phyloP scores from a whole-genome alignment of 2,329 filamentous ascomycete species.

The Claviceps fusiformis region DNA sequence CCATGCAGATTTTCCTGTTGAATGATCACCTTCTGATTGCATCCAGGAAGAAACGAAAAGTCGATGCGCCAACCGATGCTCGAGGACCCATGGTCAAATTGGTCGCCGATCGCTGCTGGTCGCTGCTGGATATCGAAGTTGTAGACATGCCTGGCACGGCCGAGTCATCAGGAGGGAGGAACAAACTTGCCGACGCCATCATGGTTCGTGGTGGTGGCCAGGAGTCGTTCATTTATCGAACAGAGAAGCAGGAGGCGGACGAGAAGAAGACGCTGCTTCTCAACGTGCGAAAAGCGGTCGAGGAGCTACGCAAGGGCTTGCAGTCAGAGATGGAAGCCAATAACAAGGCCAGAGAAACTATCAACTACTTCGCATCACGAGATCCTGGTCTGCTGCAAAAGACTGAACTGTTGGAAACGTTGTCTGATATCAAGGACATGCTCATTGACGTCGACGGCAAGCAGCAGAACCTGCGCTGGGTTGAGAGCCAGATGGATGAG shows the following conservation, averaged over 20 bases:
- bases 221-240: conserved; percentile 90
- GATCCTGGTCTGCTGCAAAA: conserved; percentile 67
- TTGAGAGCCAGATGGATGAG: conserved; percentile 89
- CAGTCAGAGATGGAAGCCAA: conserved; percentile 80
- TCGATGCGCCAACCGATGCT: conserved; percentile 45
- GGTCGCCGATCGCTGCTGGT: conserved; percentile 89
- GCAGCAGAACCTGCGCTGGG: conserved; percentile 90
- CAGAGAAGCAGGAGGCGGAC: conserved; percentile 62
- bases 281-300: conserved; percentile 83
- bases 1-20: conserved; percentile 81
- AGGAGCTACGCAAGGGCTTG: conserved; percentile 75
- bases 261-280: conserved; percentile 74
- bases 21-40: conserved; percentile 92
- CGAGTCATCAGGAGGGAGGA: conserved; percentile 38
- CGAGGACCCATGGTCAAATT: conserved; percentile 56
- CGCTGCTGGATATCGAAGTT: conserved; percentile 81
- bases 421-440: conserved; percentile 72
- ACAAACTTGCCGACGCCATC: conserved; percentile 69
- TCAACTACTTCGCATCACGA: conserved; percentile 72
- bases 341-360: conserved; percentile 70
- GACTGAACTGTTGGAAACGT: conserved; percentile 62
- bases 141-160: conserved; percentile 66
- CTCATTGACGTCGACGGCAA: conserved; percentile 94
- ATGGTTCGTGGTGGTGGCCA: conserved; percentile 76
- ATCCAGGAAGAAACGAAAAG: conserved; percentile 80